These are phyloP conservation scores for Neurospora sp. DNA, from an alignment of 2,329 filamentous ascomycete genomes.

Conservation along the genomic window DNA sequence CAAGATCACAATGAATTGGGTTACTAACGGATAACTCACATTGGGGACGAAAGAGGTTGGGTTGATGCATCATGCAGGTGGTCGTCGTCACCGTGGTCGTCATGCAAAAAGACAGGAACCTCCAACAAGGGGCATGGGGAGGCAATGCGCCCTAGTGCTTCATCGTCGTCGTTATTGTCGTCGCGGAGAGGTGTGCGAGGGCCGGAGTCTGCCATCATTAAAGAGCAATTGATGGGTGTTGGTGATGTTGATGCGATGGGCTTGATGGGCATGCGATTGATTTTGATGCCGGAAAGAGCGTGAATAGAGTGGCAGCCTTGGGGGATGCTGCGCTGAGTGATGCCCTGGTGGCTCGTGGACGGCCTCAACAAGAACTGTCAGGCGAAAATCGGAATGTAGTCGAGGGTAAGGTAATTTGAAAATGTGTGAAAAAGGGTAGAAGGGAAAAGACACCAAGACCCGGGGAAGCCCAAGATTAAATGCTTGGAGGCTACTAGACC, in stretches of 20 bases:
- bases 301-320: neutral
- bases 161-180: neutral
- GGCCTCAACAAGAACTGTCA: too few species aligned
- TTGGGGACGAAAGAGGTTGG: neutral
- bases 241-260: neutral
- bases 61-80: neutral
- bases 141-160: neutral
- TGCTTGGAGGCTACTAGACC: too few species aligned
- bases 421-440: too few species aligned
- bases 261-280: neutral
- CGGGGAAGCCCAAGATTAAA: too few species aligned
- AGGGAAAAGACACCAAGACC: too few species aligned
- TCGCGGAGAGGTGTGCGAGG: neutral
- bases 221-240: neutral
- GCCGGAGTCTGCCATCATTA: neutral
- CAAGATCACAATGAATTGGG: neutral
- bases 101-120: neutral
- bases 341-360: too few species aligned
- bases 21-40: neutral
- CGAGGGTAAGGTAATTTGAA: neutral
- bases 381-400: too few species aligned
- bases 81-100: neutral
- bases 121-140: neutral
- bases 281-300: neutral
- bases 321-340: too few species aligned